These are phyloP conservation scores for Craterostigma plantagineum DNA, from an alignment of 257 asterid genomes.

Conservation along the genomic window DNA sequence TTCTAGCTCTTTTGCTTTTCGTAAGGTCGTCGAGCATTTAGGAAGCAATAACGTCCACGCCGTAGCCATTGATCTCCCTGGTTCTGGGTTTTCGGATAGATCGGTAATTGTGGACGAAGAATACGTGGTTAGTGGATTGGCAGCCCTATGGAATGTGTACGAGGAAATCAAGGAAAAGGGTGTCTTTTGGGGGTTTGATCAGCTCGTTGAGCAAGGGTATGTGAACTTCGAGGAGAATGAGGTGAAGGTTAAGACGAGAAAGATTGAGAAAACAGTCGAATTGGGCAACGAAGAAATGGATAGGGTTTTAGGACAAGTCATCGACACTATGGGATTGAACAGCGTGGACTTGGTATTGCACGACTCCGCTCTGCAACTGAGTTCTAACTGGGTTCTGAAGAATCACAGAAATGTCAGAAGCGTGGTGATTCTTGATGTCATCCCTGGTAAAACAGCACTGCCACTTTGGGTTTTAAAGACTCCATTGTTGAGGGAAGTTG, in stretches of 20 bases:
- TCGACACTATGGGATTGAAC: slow-evolving; percentile 46
- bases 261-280: slow-evolving; percentile 31
- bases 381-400: slow-evolving; percentile 64
- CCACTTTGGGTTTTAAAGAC: slow-evolving; percentile 52
- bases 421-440: slow-evolving; percentile 47
- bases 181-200: slow-evolving; percentile 89
- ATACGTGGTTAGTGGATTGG: slow-evolving; percentile 20
- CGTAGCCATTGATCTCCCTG: slow-evolving; percentile 76
- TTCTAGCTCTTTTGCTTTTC: slow-evolving; percentile 62
- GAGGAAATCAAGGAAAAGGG: slow-evolving; percentile 65
- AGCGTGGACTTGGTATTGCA: slow-evolving; percentile 84
- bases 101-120: slow-evolving; percentile 44
- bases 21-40: slow-evolving; percentile 23
- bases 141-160: slow-evolving; percentile 33
- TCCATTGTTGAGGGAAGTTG: slow-evolving; percentile 48
- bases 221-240: slow-evolving; percentile 44
- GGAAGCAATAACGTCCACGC: slow-evolving; percentile 38
- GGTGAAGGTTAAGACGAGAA: slow-evolving; percentile 18
- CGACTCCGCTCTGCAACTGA: slow-evolving; percentile 58
- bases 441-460: slow-evolving; percentile 28
- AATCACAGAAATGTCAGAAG: slow-evolving; percentile 42
- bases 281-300: slow-evolving; percentile 74
- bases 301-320: slow-evolving; percentile 61
- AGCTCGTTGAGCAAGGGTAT: slow-evolving; percentile 82
- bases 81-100: slow-evolving; percentile 87